Percentiles rank a stretch among this genome's conserved stretches.
Evolutionary conservation across 495 filamentous ascomycete genomes (phyloP).

Genomic region (Penicillium soppii): DNA sequence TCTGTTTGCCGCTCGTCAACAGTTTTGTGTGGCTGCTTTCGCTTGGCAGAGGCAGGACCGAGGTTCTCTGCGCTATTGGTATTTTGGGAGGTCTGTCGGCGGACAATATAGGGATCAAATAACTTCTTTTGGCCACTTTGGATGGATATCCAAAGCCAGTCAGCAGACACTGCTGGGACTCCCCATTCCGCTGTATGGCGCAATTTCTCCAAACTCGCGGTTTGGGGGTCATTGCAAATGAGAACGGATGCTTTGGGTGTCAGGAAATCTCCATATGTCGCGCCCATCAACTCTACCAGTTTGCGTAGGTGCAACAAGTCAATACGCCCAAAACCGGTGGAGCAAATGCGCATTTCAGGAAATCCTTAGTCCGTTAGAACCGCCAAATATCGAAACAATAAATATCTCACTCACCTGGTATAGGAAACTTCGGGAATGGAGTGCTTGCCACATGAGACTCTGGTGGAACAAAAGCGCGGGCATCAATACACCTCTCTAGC

Average conservation of each 20-base stretch:
- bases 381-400: background rate
- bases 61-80: slow-evolving; percentile 20
- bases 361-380: slow-evolving; percentile 51
- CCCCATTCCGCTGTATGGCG: slow-evolving; percentile 68
- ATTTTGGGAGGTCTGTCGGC: slow-evolving; percentile 27
- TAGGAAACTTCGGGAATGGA: slow-evolving; percentile 68
- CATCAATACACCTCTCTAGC: slow-evolving; percentile 82
- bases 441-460: slow-evolving; percentile 66
- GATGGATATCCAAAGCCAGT: slow-evolving; percentile 88
- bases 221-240: slow-evolving; percentile 57
- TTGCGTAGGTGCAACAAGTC: slow-evolving; percentile 82
- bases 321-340: slow-evolving; percentile 80
- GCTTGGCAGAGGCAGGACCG: slow-evolving; percentile 15
- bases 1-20: background rate
- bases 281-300: slow-evolving; percentile 68
- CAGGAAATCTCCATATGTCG: slow-evolving; percentile 72
- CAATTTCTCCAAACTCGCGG: slow-evolving; percentile 72
- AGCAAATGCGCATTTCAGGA: slow-evolving; percentile 64
- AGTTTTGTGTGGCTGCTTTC: slow-evolving; percentile 3
- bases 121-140: slow-evolving; percentile 49
- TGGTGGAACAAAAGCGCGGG: slow-evolving; percentile 69
- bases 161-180: slow-evolving; percentile 72
- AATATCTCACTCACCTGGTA: slow-evolving; percentile 53
- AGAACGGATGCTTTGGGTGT: slow-evolving; percentile 65
- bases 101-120: slow-evolving; percentile 48